These are phyloP conservation scores for Globisporangium solare DNA, from an alignment of 352 stramenopile genomes.

Conservation along the genomic window DNA sequence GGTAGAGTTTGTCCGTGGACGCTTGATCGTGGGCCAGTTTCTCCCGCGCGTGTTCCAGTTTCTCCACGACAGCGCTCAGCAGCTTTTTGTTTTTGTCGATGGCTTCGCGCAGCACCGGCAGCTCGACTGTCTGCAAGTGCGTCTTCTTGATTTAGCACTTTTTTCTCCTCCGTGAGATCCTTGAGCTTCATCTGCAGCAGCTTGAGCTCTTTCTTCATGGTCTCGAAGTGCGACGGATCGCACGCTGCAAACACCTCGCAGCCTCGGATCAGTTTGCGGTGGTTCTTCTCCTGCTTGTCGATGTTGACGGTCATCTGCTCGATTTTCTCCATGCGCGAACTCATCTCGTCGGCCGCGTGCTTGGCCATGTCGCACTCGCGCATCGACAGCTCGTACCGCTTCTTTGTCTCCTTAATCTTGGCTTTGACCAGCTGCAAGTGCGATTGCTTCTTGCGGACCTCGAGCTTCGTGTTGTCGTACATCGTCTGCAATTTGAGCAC, in stretches of 20 bases:
- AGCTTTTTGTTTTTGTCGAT: slow-evolving; percentile 62
- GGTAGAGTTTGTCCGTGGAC: slow-evolving; percentile 61
- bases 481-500: slow-evolving; percentile 74
- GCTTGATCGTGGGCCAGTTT: slow-evolving; percentile 70
- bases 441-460: slow-evolving; percentile 57
- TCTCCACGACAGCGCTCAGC: slow-evolving; percentile 56
- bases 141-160: slow-evolving; percentile 58
- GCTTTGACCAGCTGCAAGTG: slow-evolving; percentile 52
- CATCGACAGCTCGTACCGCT: slow-evolving; percentile 60
- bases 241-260: slow-evolving; percentile 64
- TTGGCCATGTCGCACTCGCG: slow-evolving; percentile 78
- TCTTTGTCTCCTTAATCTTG: slow-evolving; percentile 59
- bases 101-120: slow-evolving; percentile 43
- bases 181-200: slow-evolving; percentile 68
- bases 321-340: slow-evolving; percentile 55
- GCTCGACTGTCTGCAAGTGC: slow-evolving; percentile 52
- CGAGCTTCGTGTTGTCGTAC: slow-evolving; percentile 57
- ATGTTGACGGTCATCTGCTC: slow-evolving; percentile 58
- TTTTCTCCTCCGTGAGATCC: slow-evolving; percentile 65
- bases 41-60: slow-evolving; percentile 50
- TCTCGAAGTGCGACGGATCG: slow-evolving; percentile 53
- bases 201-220: slow-evolving; percentile 62
- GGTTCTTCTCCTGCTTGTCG: slow-evolving; percentile 65
- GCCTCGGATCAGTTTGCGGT: slow-evolving; percentile 57
- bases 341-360: slow-evolving; percentile 73